Evolutionary conservation across 2,329 filamentous ascomycete species (phyloP).

Genomic region (Achaetomium macrosporum): DNA sequence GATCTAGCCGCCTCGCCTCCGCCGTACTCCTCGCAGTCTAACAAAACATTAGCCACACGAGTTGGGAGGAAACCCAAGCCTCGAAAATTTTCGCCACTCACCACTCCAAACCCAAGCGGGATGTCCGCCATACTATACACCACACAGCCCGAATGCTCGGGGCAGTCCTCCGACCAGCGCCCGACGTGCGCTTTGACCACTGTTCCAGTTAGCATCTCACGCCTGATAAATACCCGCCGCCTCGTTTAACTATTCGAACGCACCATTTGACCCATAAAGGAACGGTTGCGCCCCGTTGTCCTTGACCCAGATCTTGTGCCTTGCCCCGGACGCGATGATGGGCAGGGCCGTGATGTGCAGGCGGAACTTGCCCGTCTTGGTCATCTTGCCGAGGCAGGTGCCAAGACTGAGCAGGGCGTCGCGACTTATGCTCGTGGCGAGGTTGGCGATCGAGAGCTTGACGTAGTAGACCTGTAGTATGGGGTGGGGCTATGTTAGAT

Average conservation of each 20-base stretch:
- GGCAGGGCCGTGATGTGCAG: constrained; percentile 85
- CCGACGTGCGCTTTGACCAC: constrained; percentile 67
- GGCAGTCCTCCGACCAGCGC: constrained; percentile 83
- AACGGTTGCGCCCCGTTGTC: constrained; percentile 97
- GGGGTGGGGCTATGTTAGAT: neutral
- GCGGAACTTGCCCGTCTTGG: constrained; percentile 92
- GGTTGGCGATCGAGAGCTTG: constrained; percentile 79
- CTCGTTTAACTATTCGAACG: neutral
- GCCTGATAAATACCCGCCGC: no score
- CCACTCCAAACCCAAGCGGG: constrained; percentile 75
- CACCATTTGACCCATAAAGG: constrained; percentile 76
- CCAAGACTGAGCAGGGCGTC: constrained; percentile 82
- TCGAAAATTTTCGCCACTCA: constrained; percentile 1
- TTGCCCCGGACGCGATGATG: constrained; percentile 81
- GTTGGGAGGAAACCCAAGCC: neutral
- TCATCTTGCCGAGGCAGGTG: constrained; percentile 87
- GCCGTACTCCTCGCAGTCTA: constrained; percentile 74
- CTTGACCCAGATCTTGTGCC: constrained; percentile 97
- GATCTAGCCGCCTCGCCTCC: constrained; percentile 77
- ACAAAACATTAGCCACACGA: constrained; percentile 36
- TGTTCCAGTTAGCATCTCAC: no score
- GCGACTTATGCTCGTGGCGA: constrained; percentile 79
- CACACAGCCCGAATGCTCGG: constrained; percentile 86
- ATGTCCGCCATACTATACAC: constrained; percentile 90
- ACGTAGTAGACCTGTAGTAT: constrained; percentile 82